Evolutionary conservation across 305 asterid species (phyloP), one percentile per base, ranked within the genome.

Genomic region (Fraxinus platypoda): DNA sequence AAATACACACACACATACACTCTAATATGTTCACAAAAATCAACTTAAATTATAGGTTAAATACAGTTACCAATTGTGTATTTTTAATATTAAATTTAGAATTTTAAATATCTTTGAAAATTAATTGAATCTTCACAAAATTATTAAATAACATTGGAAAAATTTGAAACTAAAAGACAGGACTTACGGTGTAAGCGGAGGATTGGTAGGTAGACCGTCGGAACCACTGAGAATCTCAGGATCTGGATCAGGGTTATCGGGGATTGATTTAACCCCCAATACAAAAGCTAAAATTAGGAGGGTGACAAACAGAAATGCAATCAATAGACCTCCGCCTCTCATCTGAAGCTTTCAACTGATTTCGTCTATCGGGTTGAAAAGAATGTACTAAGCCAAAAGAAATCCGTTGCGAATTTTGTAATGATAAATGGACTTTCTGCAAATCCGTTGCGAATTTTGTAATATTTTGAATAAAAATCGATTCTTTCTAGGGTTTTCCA

Each of bases 181-280:
- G 30, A 84, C 97, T 92, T 82, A 93, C 98, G 89, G 75, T 46
- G 89, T 87, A 83, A 86, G 43, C 6, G 91, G 92, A 77, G 81
- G 81, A 76, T 79, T 78, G 19, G 75, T 8, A 31, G 87, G 26
- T 9, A 81, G 75, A 25, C 70, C 19, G 7, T 78, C 83, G 30
- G 91, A 30, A 79, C 75, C 83, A 66, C 76, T 72, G 23, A 41
- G 6, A 62, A 35, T 28, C 30, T 12, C 88, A 76, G 76, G 82
- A n/a, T 88, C 92, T 62, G 80, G 86, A 37, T 90, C 90, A 76
- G 91, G 77, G 78, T 81, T 66, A n/a, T 81, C 78, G 30, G 93
- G 78, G 85, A 76, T 83, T 1, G 91, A 78, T 59, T 83, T 77
- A 88, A 83, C 89, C 86, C 95, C 92, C 81, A 81, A 83, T 19